Base-by-base conservation (phyloP, 2,329 filamentous ascomycete genomes). In the Gliomastix tumulicola region DNA sequence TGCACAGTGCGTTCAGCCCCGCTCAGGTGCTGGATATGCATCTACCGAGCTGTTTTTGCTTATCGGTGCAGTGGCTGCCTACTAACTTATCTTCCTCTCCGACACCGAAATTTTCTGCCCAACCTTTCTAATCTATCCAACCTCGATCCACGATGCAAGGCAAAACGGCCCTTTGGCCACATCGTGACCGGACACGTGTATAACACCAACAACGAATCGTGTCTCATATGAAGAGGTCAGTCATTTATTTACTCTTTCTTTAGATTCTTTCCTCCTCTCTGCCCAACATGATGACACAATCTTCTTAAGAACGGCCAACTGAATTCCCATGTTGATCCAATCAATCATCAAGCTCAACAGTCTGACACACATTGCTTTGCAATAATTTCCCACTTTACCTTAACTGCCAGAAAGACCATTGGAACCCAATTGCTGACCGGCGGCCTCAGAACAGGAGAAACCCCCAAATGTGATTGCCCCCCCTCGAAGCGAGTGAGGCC, bases 271-370 rank as follows among this genome's bases (percentile, higher is more conserved):
- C 13, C 17, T 28, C 25, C 10, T 28, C 25, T 15, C 16, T 16
- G 25, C 10, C 25, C 27, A 22, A 12, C 21, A 62, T 76, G 74
- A 79, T 79, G 74, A 79, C 60, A 63, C 42, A 63, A 47, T 54
- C 63, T 72, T 59, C 54, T 74, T 76, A 77, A 77, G 74, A 79
- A 79, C 74, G 73, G 74, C 74, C 74, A 76, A 74, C 75, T 71
- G 71, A 79, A 76, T 61, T 49, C 44, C 54, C 48, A 68, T 78
- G 74, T 76, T 69, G 74, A 77, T 52, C 50, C 47, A 63, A 60
- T 64, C 68, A 61, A 60, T 63, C 17, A 71, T 76, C 74, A 78
- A 77, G 72, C 73, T 78, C 71, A 76, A 76, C 70, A 76, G 70
- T 79, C 72, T 79, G 74, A 78, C 46, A 15, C n/a, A n/a, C n/a